Percentiles rank a stretch among this genome's conserved stretches.
Evolutionary conservation across 306 rosid species (phyloP).

Genomic region (Vigna reflexopilosa): DNA sequence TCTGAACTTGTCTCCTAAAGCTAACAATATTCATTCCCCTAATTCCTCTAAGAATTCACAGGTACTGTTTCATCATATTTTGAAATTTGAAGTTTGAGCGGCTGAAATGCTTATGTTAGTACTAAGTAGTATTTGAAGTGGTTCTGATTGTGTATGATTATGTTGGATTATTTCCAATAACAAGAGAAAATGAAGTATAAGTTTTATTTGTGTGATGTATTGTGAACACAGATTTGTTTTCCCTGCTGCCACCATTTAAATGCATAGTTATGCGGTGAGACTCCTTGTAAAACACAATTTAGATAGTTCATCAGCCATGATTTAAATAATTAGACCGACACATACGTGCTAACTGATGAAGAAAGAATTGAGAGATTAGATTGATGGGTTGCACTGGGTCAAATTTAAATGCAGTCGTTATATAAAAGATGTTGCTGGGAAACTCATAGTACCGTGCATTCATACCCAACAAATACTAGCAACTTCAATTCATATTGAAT

Average conservation of each 20-base stretch:
- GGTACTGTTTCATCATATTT: constrained; percentile 47
- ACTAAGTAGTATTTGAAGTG: constrained; percentile 22
- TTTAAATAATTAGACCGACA: constrained; percentile 32
- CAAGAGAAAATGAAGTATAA: constrained; percentile 24
- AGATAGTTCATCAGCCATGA: constrained; percentile 15
- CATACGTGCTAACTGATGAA: constrained; percentile 26
- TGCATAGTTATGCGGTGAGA: constrained; percentile 7
- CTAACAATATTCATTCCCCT: constrained; percentile 56
- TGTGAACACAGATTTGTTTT: constrained; percentile 17
- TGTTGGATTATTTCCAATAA: constrained; percentile 3
- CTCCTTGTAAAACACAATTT: constrained; percentile 18
- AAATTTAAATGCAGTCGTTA: constrained; percentile 10
- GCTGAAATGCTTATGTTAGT: constrained; percentile 22
- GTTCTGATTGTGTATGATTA: constrained; percentile 1
- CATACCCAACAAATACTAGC: constrained; percentile 28
- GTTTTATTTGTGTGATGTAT: constrained; percentile 29
- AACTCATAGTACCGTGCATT: not conserved
- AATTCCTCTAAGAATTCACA: constrained; percentile 59
- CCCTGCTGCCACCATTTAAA: constrained; percentile 18
- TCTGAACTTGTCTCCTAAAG: constrained; percentile 50
- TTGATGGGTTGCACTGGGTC: constrained; percentile 9
- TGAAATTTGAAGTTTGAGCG: not conserved
- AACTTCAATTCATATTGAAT: constrained; percentile 31
- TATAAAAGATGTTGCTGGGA: not conserved
- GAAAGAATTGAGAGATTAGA: not conserved